phyloP scores from a whole-genome alignment of 495 filamentous ascomycete species.

The Tuber magnatum region DNA sequence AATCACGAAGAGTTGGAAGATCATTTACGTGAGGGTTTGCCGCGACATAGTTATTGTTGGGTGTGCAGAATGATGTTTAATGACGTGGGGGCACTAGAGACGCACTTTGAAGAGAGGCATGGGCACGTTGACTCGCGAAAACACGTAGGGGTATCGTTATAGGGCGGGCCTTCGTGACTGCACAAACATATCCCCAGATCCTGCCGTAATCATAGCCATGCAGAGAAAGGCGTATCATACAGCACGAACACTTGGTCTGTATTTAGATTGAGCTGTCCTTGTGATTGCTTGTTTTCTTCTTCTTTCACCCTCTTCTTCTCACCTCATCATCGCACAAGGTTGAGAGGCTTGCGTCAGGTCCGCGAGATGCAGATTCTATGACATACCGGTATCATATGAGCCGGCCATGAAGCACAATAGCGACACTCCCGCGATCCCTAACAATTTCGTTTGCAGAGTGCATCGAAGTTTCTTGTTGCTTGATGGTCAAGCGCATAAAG shows the following conservation, averaged over 20 bases:
- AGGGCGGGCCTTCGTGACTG: not conserved
- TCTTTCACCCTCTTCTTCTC: not conserved
- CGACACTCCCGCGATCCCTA: not conserved
- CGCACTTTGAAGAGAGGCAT: constrained; percentile 23
- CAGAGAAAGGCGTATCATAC: not conserved
- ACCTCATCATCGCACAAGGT: not conserved
- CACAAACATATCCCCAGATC: not conserved
- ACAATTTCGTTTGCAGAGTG: not conserved
- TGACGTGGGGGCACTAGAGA: constrained; percentile 18
- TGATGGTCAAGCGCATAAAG: not conserved
- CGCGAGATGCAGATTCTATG: not conserved
- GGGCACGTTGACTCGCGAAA: not conserved
- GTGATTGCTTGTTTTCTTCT: not conserved
- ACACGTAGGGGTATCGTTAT: not conserved
- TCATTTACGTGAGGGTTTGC: constrained; percentile 17
- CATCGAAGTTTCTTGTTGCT: not conserved
- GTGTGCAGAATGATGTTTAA: constrained; percentile 26
- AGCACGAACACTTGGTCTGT: not conserved
- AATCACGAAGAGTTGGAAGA: constrained; percentile 22
- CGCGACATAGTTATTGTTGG: constrained; percentile 26
- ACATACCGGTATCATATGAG: not conserved
- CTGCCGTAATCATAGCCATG: not conserved
- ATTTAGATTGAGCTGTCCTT: not conserved
- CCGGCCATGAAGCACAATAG: not conserved
- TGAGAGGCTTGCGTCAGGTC: not conserved